A percentile compares a stretch with the other conserved stretches of the same genome.
phyloP scores from a whole-genome alignment of 345 rosid species.

The Eucalyptus globulus region DNA sequence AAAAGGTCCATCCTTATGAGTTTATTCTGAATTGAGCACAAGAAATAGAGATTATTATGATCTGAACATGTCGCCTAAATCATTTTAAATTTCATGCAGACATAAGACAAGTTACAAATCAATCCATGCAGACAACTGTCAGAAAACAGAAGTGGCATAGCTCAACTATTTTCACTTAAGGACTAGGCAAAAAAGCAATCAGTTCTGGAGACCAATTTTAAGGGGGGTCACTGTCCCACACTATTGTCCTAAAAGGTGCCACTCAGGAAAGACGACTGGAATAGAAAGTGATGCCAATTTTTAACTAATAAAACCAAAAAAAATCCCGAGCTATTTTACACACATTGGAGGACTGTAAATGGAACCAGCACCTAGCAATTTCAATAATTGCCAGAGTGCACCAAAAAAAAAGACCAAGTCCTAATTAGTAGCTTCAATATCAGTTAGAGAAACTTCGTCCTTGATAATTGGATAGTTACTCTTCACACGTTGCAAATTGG shows the following conservation, averaged over 20 bases:
- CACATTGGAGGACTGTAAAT: not conserved
- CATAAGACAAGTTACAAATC: not conserved
- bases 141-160: not conserved
- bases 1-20: not conserved
- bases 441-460: not conserved
- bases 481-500: not conserved
- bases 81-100: not conserved
- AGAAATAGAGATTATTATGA: not conserved
- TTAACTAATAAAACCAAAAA: not conserved
- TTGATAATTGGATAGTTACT: not conserved
- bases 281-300: not conserved
- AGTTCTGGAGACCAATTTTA: not conserved
- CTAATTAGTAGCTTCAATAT: not conserved
- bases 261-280: not conserved
- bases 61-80: not conserved
- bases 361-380: not conserved
- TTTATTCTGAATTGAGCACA: not conserved
- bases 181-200: not conserved
- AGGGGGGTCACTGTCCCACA: not conserved
- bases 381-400: not conserved
- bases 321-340: not conserved
- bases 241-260: not conserved
- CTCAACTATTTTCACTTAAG: not conserved
- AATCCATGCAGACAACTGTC: not conserved
- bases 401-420: not conserved